Evolutionary conservation across 805 yeast species (phyloP).

Genomic region (Metschnikowia amazonensis): DNA sequence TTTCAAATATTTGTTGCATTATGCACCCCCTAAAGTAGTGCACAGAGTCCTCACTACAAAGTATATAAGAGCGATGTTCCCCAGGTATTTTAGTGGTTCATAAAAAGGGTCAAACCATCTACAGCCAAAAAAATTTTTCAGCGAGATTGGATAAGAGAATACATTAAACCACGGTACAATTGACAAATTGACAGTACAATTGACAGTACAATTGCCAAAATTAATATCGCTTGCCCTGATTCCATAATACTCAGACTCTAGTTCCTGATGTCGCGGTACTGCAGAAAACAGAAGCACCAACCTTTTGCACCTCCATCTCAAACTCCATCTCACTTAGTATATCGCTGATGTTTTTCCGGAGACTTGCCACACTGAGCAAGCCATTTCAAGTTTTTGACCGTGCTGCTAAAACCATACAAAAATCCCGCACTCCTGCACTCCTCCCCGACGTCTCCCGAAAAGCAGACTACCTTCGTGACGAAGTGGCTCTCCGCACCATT

Average conservation of each 20-base stretch:
- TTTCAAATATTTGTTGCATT: neutral
- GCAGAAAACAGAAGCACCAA: neutral
- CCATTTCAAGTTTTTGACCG: slow-evolving; percentile 56
- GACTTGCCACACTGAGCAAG: slow-evolving; percentile 12
- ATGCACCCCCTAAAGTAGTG: neutral
- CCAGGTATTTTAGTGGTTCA: neutral
- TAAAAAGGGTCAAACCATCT: neutral
- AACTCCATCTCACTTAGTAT: neutral
- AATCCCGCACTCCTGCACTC: slow-evolving; percentile 47
- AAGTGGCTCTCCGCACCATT: slow-evolving; percentile 66
- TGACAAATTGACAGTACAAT: too few species aligned
- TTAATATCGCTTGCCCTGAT: neutral
- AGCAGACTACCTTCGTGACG: slow-evolving; percentile 72
- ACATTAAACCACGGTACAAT: too few species aligned
- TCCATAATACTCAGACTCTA: neutral
- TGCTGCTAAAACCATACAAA: slow-evolving; percentile 55
- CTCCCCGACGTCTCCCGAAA: slow-evolving; percentile 44
- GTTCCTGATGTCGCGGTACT: slow-evolving; percentile 2
- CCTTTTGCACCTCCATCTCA: neutral
- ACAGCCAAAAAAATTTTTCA: too few species aligned
- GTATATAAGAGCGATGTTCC: neutral
- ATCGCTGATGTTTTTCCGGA: neutral
- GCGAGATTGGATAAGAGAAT: too few species aligned
- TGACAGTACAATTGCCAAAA: neutral
- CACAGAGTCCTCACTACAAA: neutral